Evolutionary conservation across 2,329 filamentous ascomycete species (phyloP).

Genomic region (Emericellopsis cladophorae): DNA sequence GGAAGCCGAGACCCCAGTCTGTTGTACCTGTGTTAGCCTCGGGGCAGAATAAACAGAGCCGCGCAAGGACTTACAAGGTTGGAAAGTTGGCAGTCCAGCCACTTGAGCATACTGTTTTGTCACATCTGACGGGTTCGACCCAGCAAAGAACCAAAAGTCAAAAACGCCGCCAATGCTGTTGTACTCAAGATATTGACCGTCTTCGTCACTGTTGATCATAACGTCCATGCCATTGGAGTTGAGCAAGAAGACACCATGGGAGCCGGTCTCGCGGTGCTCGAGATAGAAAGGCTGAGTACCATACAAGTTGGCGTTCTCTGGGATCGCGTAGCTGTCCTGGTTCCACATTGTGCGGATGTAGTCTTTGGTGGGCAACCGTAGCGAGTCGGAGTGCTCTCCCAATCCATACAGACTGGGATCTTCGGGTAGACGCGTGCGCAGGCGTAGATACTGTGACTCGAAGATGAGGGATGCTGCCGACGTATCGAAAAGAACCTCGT

Average conservation of each 20-base stretch:
- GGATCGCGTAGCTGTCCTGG: conserved; percentile 50
- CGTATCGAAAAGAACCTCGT: conserved; percentile 55
- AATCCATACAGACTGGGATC: conserved; percentile 65
- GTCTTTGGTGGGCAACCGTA: conserved; percentile 54
- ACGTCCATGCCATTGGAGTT: conserved; percentile 70
- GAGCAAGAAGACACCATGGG: conserved; percentile 66
- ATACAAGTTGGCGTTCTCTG: conserved; percentile 57
- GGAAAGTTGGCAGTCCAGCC: conserved; percentile 61
- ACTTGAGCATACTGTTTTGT: conserved; percentile 58
- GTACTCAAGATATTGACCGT: conserved; percentile 64
- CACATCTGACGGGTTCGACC: conserved; percentile 55
- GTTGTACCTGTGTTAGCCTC: not conserved
- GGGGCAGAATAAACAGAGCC: not conserved
- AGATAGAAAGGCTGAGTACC: conserved; percentile 69
- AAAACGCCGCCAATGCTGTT: conserved; percentile 67
- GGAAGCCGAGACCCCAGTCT: conserved; percentile 71
- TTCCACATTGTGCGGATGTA: conserved; percentile 55
- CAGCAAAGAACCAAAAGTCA: conserved; percentile 70
- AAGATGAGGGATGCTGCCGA: conserved; percentile 56
- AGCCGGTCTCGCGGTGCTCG: conserved; percentile 32
- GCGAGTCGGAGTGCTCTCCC: conserved; percentile 63
- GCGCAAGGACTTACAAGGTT: conserved; percentile 29
- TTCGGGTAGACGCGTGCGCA: conserved; percentile 57
- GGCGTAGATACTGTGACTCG: conserved; percentile 63
- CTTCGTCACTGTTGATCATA: conserved; percentile 48